Base-by-base conservation (phyloP, 257 asterid genomes). In the Capsicum rhomboideum region DNA sequence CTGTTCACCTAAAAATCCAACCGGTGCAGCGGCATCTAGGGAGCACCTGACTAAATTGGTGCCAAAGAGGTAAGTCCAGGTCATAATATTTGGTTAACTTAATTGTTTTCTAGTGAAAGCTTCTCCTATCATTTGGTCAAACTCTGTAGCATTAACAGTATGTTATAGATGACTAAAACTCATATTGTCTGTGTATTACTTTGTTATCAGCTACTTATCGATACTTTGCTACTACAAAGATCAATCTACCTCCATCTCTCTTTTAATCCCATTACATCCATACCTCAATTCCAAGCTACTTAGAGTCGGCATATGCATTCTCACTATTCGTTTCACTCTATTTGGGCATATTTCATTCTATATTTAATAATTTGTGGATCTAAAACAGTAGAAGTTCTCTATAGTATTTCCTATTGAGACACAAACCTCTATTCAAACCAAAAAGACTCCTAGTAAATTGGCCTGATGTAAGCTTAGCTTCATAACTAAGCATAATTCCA, bases 1-100 rank as follows among this genome's bases (percentile, higher is more conserved):
- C 85, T 95, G 98, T 88, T 95, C 98, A 63, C 99, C 99, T n/a
- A 97, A 95, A 86, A 97, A 97, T 88, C 98, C 99, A 12, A 97
- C 99, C 68, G 99, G 99, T 87, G 89, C 91, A 74, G 91, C 96
- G 87, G 98, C 98, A 84, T 92, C 98, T 71, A 87, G 98, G 90
- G 98, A 95, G 82, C 97, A 97, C 83, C 92, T 97, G 75, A 92
- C 98, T 84, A 90, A 84, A 84, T 92, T 97, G 86, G 99, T 95
- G 58, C 98, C 83, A 93, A 91, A 91, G 98, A 93, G 97, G 98
- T 94, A 80, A 80, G 64, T 28, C 21, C 40, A 34, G 46, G 28
- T 77, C 63, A 50, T 77, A 26, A 4, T 77, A 31, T 11, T 75
- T 77, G 81, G 18, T 77, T 26, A 77, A 50, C 28, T 77, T 77